A percentile compares a stretch with the other conserved stretches of the same genome.
Evolutionary conservation across 331 rosid species (phyloP).

Genomic region (Malus hybrid): DNA sequence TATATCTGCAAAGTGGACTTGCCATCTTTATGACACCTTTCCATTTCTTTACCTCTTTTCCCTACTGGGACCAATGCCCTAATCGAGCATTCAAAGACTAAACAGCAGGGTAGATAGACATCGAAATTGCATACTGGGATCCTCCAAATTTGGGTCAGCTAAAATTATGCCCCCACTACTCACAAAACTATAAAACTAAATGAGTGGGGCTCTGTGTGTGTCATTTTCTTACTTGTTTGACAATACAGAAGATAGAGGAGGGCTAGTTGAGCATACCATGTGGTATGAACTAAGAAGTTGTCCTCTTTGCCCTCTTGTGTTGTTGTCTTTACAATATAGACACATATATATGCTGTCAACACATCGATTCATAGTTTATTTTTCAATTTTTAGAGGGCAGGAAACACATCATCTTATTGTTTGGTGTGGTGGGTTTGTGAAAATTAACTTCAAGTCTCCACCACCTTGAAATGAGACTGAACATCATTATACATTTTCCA

Average conservation of each 20-base stretch:
- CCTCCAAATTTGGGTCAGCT: constrained; percentile 1
- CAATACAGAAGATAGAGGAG: background rate
- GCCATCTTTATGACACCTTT: constrained; percentile 6
- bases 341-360: background rate
- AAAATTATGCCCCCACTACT: background rate
- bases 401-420: background rate
- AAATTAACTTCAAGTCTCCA: background rate
- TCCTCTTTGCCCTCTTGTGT: background rate
- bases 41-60: background rate
- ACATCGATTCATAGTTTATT: background rate
- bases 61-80: background rate
- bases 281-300: background rate
- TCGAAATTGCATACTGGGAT: background rate
- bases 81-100: constrained; percentile 1
- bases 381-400: background rate
- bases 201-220: background rate
- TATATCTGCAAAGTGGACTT: background rate
- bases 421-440: background rate
- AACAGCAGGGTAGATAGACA: background rate
- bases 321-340: background rate
- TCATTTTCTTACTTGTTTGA: constrained; percentile 5
- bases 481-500: too few relatives aligned
- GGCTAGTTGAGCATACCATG: constrained; percentile 1
- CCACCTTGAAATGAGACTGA: background rate
- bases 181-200: background rate